These are phyloP conservation scores for Apiospora arundinis DNA, from an alignment of 2,329 filamentous ascomycete genomes.

Conservation along the genomic window DNA sequence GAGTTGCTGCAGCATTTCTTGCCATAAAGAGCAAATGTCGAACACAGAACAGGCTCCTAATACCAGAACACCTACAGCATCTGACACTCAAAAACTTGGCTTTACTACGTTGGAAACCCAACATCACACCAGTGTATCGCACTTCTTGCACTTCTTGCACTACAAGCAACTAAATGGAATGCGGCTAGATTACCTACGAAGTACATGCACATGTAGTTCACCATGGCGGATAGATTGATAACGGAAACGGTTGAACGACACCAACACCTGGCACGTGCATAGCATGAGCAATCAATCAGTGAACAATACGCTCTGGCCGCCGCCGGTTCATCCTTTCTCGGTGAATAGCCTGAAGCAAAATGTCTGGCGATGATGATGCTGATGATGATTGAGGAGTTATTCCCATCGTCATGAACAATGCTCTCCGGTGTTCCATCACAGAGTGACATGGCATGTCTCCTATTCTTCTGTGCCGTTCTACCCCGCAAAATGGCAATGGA, in stretches of 20 bases:
- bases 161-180: neutral
- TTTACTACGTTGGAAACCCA: neutral
- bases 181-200: neutral
- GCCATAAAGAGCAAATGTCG: neutral
- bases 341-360: constrained; percentile 6
- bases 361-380: neutral
- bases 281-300: neutral
- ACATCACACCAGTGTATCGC: neutral
- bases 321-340: neutral
- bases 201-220: neutral
- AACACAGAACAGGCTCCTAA: neutral
- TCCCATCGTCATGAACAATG: neutral
- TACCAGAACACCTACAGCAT: neutral
- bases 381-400: neutral
- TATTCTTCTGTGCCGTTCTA: neutral
- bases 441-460: neutral
- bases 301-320: neutral
- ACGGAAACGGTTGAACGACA: neutral
- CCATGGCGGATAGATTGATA: neutral
- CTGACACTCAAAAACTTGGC: neutral
- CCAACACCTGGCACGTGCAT: constrained; percentile 4
- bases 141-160: neutral
- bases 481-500: constrained; percentile 2
- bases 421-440: neutral
- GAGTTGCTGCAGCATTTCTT: constrained; percentile 9